Evolutionary conservation across 2,329 filamentous ascomycete genomes (phyloP).

Genomic region (Claviceps pusilla): DNA sequence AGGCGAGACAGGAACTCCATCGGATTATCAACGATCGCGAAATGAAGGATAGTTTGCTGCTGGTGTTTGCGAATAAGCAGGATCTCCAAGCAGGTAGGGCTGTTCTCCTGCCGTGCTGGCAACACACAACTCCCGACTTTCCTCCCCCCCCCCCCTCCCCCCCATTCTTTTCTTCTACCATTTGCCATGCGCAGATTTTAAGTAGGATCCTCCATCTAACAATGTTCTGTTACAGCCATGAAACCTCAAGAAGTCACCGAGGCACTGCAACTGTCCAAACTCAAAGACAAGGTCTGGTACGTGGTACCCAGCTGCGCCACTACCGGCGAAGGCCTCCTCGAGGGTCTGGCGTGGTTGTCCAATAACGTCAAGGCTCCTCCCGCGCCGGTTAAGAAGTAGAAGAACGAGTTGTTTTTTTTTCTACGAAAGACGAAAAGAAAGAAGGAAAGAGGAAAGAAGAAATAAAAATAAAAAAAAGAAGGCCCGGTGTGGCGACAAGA

Average conservation of each 20-base stretch:
- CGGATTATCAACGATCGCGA: slow-evolving; percentile 98
- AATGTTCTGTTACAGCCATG: slow-evolving; percentile 43
- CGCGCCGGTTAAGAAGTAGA: slow-evolving; percentile 37
- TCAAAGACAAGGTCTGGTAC: slow-evolving; percentile 76
- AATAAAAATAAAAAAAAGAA: too few species aligned
- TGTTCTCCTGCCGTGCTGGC: too few species aligned
- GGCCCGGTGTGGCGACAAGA: too few species aligned
- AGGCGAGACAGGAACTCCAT: slow-evolving; percentile 95
- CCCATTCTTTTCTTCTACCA: not conserved
- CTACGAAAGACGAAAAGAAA: not conserved
- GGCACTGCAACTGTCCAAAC: slow-evolving; percentile 56
- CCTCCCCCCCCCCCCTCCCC: too few species aligned
- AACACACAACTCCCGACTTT: too few species aligned
- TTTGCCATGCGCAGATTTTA: not conserved
- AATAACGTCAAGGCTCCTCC: slow-evolving; percentile 63
- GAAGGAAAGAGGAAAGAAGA: too few species aligned
- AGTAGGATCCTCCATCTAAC: not conserved
- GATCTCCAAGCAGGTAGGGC: slow-evolving; percentile 73
- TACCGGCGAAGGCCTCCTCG: slow-evolving; percentile 64
- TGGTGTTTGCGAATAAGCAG: slow-evolving; percentile 99
- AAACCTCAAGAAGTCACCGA: slow-evolving; percentile 68
- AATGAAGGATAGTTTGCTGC: slow-evolving; percentile 86
- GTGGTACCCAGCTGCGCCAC: slow-evolving; percentile 73
- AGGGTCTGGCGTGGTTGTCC: slow-evolving; percentile 70
- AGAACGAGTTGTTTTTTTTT: not conserved